phyloP scores from a whole-genome alignment of 2,329 filamentous ascomycete species.

The Colletotrichum navitas region DNA sequence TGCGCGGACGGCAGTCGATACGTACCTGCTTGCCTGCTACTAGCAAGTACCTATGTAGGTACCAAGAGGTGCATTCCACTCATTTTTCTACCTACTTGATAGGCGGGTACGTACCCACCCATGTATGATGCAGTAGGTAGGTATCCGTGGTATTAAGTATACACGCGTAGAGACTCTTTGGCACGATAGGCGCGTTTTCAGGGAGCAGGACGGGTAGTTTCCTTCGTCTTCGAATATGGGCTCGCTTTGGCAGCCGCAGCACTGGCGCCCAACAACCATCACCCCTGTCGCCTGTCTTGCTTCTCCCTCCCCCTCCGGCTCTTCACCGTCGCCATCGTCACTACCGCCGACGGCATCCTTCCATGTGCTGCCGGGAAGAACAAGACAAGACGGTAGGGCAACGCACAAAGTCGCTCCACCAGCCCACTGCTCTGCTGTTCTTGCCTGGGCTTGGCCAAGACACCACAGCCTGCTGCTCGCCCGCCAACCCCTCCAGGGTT shows the following conservation, averaged over 20 bases:
- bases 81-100: too few relatives aligned
- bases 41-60: too few relatives aligned
- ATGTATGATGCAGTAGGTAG: too few relatives aligned
- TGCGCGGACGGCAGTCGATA: not conserved
- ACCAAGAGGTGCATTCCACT: not conserved
- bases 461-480: constrained; percentile 21
- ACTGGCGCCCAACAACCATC: constrained; percentile 23
- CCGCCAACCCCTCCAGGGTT: not conserved
- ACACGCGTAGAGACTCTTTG: too few relatives aligned
- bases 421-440: constrained; percentile 25
- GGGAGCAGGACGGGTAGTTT: not conserved
- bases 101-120: too few relatives aligned
- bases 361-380: constrained; percentile 7
- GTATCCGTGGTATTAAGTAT: too few relatives aligned
- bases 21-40: not conserved
- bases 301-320: not conserved
- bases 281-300: constrained; percentile 15
- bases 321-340: not conserved
- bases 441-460: constrained; percentile 25
- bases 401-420: constrained; percentile 15
- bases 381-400: constrained; percentile 8
- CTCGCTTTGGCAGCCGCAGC: constrained; percentile 10
- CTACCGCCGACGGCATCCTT: too few relatives aligned
- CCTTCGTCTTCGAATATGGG: not conserved
- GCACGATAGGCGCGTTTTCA: not conserved